Evolutionary conservation across 176 grass and related monocot genomes (phyloP).

Genomic region (Panicum miliaceum): DNA sequence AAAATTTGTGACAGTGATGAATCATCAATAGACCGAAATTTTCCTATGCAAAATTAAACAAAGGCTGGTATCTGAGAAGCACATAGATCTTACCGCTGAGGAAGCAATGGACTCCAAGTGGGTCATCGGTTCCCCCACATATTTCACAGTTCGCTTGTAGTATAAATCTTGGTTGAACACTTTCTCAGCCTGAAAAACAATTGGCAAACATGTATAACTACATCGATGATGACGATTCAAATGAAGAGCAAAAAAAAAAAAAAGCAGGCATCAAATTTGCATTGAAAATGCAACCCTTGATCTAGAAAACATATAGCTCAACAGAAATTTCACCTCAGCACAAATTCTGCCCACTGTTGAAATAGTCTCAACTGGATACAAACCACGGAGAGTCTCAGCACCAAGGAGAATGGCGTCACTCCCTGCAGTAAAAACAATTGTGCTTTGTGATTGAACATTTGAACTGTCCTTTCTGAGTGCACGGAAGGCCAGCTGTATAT

Average conservation of each 20-base stretch:
- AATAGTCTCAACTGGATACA: conserved; percentile 97
- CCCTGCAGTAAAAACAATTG: conserved; percentile 57
- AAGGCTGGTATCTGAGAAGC: conserved; percentile 19
- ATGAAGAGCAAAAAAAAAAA: not conserved
- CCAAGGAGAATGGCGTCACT: conserved; percentile 99
- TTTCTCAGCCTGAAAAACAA: conserved; percentile 84
- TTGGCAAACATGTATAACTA: not conserved
- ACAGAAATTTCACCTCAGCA: conserved; percentile 69
- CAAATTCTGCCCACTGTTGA: conserved; percentile 95
- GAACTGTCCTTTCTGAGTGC: not conserved
- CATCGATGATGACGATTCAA: not conserved
- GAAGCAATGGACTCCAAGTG: conserved; percentile 99
- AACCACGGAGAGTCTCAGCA: conserved; percentile 93
- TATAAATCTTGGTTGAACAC: conserved; percentile 99
- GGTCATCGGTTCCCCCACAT: conserved; percentile 95
- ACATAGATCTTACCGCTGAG: conserved; percentile 64
- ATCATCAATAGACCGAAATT: conserved; percentile 3
- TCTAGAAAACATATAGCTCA: conserved; percentile 15
- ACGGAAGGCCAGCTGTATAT: not conserved
- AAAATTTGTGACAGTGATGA: not conserved
- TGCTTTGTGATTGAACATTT: conserved; percentile 21
- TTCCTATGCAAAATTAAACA: not conserved
- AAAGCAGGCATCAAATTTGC: not conserved
- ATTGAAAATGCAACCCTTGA: not conserved
- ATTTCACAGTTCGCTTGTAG: conserved; percentile 95